Evolutionary conservation across 306 rosid species (phyloP).

Genomic region (Prunus kanzakura): DNA sequence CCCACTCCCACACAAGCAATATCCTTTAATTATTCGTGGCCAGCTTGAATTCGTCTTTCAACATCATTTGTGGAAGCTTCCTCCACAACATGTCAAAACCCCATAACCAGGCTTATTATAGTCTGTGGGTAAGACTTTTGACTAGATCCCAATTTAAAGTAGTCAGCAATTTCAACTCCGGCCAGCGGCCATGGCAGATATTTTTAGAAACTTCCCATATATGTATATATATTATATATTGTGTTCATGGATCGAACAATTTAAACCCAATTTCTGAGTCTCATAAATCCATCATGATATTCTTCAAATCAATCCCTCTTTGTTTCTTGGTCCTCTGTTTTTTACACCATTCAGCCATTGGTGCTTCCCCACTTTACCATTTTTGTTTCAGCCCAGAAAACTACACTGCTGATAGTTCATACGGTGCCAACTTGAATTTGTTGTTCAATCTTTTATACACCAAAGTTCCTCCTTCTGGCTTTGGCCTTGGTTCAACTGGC

Average conservation of each 20-base stretch:
- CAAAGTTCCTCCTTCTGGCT: slow-evolving; percentile 32
- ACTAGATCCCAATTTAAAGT: neutral
- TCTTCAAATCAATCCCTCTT: slow-evolving; percentile 16
- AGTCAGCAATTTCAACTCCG: slow-evolving; percentile 19
- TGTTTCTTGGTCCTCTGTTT: slow-evolving; percentile 15
- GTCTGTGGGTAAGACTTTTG: neutral
- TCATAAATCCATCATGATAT: slow-evolving; percentile 3
- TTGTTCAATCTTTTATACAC: slow-evolving; percentile 16
- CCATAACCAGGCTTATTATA: neutral
- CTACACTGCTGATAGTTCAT: slow-evolving; percentile 39
- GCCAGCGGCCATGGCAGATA: too few relatives aligned
- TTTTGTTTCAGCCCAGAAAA: slow-evolving; percentile 46
- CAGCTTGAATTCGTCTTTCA: neutral
- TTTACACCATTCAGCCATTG: slow-evolving; percentile 39
- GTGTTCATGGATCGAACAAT: neutral
- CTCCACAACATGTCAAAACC: neutral
- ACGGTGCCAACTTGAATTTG: slow-evolving; percentile 20
- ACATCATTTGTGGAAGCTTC: neutral
- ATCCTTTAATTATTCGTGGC: neutral
- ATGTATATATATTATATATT: neutral
- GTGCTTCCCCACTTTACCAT: slow-evolving; percentile 40
- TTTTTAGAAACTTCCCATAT: neutral
- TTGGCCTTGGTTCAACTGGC: slow-evolving; percentile 17
- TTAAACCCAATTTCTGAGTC: neutral
- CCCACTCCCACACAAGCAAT: too few relatives aligned